Evolutionary conservation across 1,139 yeast genomes (phyloP), one percentile per base, ranked within the genome.

Genomic region (Saccharomyces hybrid): DNA sequence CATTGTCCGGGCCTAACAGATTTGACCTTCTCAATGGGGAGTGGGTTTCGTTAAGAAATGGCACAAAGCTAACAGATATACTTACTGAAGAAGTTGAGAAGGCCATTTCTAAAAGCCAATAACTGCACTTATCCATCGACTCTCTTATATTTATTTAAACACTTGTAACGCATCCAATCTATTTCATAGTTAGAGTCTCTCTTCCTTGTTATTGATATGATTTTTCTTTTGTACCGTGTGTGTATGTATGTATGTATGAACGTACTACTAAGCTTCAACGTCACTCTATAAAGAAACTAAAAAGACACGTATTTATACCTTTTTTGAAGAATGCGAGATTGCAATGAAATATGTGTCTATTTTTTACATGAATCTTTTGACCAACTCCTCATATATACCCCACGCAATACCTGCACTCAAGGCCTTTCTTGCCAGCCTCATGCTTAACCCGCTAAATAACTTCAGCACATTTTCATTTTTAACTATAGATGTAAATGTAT

Each of bases 381-480:
- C 80, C 57, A 89, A 72, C 67, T 93, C 97, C 70, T 91, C 99
- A 67, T 91, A 93, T 31, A 93, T 85, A 60, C 96, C 88, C 99
- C 99, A 93, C 52, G 96, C 90, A 56, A 93, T 90, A 1, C 96
- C 97, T 0, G 98, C 93, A 69, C 96, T 85, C 56, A 88, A 71
- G 0, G 95, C 96, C 70, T 93, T 93, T 62, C 99, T 77, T 3
- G 88, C 78, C 53, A 93, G 76, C 57, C 99, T 75, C 60, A 93
- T 76, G 48, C 91, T 81, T 47, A 93, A 73, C 0, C 99, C 99
- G 66, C 89, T 84, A 68, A 93, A 90, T 53, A 93, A 74, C 53
- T 85, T 80, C 29, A 72, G 61, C 13, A 78, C 58, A 0, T 89
- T 86, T 44, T 89, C 95, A 51, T 82, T 81, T n/a, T 60, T 64